These are phyloP conservation scores for Lecanicillium sp. DNA, from an alignment of 2,329 filamentous ascomycete species.

Conservation along the genomic window DNA sequence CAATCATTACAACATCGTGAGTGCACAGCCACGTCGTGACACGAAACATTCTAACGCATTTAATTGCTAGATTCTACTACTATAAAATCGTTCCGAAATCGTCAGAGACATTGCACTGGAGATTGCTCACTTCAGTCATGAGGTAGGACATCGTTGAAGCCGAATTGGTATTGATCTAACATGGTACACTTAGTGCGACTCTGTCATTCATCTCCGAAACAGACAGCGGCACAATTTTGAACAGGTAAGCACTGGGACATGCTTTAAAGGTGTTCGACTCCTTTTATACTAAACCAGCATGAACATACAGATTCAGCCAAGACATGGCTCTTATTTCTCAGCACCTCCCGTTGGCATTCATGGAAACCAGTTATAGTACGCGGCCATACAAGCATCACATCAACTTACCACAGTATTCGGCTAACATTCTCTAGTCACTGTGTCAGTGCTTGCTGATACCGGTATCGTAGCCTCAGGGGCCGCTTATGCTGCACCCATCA, in stretches of 20 bases:
- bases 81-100: not conserved
- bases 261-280: not conserved
- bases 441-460: not conserved
- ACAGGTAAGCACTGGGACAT: slow-evolving; percentile 17
- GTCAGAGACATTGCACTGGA: not conserved
- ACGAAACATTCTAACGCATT: not conserved
- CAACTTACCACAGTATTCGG: not conserved
- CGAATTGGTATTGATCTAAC: not conserved
- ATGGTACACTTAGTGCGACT: slow-evolving; percentile 23
- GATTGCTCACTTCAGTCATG: not conserved
- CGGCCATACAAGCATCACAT: slow-evolving; percentile 1
- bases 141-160: slow-evolving; percentile 11
- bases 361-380: slow-evolving; percentile 21
- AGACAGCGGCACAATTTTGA: slow-evolving; percentile 31
- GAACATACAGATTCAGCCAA: slow-evolving; percentile 24
- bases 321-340: slow-evolving; percentile 25
- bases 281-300: no score
- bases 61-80: not conserved
- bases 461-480: slow-evolving; percentile 29
- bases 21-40: not conserved
- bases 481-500: slow-evolving; percentile 31
- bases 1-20: not conserved
- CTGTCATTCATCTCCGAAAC: slow-evolving; percentile 31
- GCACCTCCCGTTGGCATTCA: slow-evolving; percentile 20
- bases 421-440: not conserved